phyloP scores from a whole-genome alignment of 2,329 filamentous ascomycete species.

The Ophiosphaerella herpotricha region DNA sequence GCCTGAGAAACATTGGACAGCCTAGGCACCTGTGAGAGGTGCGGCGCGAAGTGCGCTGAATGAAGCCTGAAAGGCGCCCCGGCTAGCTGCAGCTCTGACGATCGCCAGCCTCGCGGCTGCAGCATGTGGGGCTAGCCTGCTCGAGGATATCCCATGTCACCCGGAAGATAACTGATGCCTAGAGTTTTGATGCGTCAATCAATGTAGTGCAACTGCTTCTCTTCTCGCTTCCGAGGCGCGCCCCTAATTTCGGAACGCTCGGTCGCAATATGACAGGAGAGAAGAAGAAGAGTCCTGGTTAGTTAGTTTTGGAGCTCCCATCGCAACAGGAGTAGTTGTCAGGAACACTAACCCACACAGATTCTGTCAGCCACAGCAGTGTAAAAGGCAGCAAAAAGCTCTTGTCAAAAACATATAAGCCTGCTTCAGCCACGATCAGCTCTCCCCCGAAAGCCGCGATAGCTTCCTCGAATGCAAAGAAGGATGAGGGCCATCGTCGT shows the following conservation, averaged over 20 bases:
- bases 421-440: conserved; percentile 24
- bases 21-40: conserved; percentile 29
- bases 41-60: conserved; percentile 4
- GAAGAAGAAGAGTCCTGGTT: conserved; percentile 40
- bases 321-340: neutral
- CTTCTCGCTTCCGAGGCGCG: neutral
- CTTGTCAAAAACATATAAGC: conserved; percentile 28
- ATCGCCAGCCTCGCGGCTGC: conserved; percentile 21
- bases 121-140: conserved; percentile 2
- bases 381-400: conserved; percentile 32
- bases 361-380: conserved; percentile 29
- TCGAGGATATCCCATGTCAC: conserved; percentile 4
- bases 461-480: conserved; percentile 31
- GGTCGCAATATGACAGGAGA: conserved; percentile 33
- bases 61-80: conserved; percentile 32
- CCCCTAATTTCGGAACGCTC: conserved; percentile 19
- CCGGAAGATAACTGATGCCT: neutral
- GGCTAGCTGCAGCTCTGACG: conserved; percentile 16
- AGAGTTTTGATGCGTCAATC: neutral
- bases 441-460: conserved; percentile 40
- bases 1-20: conserved; percentile 34
- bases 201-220: neutral
- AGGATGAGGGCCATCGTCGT: conserved; percentile 36
- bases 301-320: neutral
- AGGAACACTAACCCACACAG: conserved; percentile 14